phyloP scores from a whole-genome alignment of 2,329 filamentous ascomycete species.

The Venturia pyrina region DNA sequence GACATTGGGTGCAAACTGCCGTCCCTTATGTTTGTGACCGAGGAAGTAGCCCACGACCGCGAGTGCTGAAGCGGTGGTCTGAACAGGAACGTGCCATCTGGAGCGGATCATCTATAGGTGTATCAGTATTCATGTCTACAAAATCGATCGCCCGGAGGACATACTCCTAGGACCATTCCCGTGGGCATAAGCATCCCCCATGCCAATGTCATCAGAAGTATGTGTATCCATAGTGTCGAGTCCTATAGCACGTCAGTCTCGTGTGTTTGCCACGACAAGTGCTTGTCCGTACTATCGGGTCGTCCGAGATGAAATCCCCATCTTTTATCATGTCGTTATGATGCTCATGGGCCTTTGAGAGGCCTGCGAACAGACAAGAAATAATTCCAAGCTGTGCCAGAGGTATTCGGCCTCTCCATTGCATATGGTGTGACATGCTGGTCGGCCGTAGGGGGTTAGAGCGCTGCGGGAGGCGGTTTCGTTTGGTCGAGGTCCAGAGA shows the following conservation, averaged over 20 bases:
- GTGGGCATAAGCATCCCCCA: slow-evolving; percentile 90
- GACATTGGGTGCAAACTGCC: slow-evolving; percentile 72
- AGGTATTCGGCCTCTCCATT: background rate
- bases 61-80: slow-evolving; percentile 63
- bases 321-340: slow-evolving; percentile 29
- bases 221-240: slow-evolving; percentile 84
- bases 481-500: slow-evolving; percentile 2
- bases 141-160: slow-evolving; percentile 25
- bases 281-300: slow-evolving; percentile 23
- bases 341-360: slow-evolving; percentile 26
- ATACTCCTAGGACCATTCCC: slow-evolving; percentile 89
- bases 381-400: background rate
- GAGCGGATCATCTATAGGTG: slow-evolving; percentile 65
- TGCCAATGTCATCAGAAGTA: slow-evolving; percentile 73
- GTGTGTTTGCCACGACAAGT: slow-evolving; percentile 13
- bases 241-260: slow-evolving; percentile 40
- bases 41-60: slow-evolving; percentile 81
- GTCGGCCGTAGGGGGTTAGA: background rate
- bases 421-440: slow-evolving; percentile 8
- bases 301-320: slow-evolving; percentile 26
- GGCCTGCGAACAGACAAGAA: background rate
- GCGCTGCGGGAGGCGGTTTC: background rate
- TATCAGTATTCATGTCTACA: slow-evolving; percentile 3
- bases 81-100: slow-evolving; percentile 87
- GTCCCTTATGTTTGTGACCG: slow-evolving; percentile 80